Evolutionary conservation across 179 eudicot species (phyloP), one percentile per base, ranked within the genome.

Genomic region (Beta lomatogona): DNA sequence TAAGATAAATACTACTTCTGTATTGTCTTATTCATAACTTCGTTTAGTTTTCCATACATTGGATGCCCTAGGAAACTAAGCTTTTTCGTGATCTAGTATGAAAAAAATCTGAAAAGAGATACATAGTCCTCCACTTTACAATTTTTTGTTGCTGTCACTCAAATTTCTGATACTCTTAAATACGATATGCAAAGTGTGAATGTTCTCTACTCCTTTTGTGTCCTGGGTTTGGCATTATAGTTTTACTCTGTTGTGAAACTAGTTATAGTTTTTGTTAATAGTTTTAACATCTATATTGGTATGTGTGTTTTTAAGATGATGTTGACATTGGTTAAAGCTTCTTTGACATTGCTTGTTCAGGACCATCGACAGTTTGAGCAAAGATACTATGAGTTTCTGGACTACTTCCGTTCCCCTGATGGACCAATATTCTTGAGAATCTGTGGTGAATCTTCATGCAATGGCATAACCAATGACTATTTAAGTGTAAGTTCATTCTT

Each of bases 381-480:
- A 68, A 89, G 99, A 28, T 96, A 94, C 79, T 96, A 90, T 82
- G 99, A 94, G 82, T 93, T 77, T 85, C 89, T 92, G 73, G 99
- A 94, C 82, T 21, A 91, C 63, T 94, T 94, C 73, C 87, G 90
- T 59, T 70, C 86, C 82, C 98, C 96, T 45, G 88, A 94, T 74
- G 99, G 99, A 45, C 99, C 99, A 6, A 87, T 96, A 64, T 96
- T 96, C 86, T 84, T 96, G 82, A 88, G 86, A 77, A 91, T 96
- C 6, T 91, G 99, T 71, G 99, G 99, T 61, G 99, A 96, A 92
- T 83, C 90, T 83, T 85, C 92, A 9, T 96, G 97, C 86, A 77
- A 76, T 60, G 98, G 99, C 70, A 96, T 96, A 82, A 1, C 82
- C 57, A 93, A 96, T 79, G 99, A 96, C 81, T 96, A 96, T 83